Percentiles rank a stretch among this genome's conserved stretches.
phyloP scores from a whole-genome alignment of 2,329 filamentous ascomycete species.

The Cadophora sp. region DNA sequence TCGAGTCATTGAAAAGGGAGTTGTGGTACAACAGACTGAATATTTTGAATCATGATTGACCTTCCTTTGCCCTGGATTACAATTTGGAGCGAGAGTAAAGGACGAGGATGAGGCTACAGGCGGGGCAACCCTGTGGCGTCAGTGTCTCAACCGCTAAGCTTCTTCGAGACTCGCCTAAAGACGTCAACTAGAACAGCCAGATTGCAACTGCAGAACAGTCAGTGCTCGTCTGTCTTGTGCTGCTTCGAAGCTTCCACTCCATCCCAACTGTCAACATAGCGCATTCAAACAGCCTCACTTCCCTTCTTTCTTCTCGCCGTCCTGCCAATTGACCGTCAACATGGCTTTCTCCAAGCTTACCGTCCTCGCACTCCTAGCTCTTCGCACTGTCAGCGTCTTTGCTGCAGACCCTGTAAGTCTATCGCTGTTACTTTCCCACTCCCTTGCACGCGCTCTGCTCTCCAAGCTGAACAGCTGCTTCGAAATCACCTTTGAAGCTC shows the following conservation, averaged over 20 bases:
- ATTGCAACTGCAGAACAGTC: slow-evolving; percentile 10
- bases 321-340: slow-evolving; percentile 44
- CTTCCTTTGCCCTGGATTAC: too few species aligned
- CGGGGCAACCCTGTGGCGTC: not conserved
- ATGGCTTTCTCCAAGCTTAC: slow-evolving; percentile 81
- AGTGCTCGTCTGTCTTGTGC: not conserved
- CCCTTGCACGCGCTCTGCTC: not conserved
- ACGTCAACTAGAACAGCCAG: slow-evolving; percentile 20
- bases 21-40: too few species aligned
- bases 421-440: slow-evolving; percentile 18
- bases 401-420: slow-evolving; percentile 64
- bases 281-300: too few species aligned
- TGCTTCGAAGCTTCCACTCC: not conserved
- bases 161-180: slow-evolving; percentile 11
- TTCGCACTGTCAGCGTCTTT: slow-evolving; percentile 70
- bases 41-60: not conserved
- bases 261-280: slow-evolving; percentile 5
- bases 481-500: slow-evolving; percentile 6
- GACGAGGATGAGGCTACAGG: too few species aligned
- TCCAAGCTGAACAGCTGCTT: slow-evolving; percentile 1
- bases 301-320: not conserved
- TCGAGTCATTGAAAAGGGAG: too few species aligned
- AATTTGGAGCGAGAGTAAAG: not conserved
- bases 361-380: slow-evolving; percentile 73
- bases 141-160: slow-evolving; percentile 1